phyloP scores from a whole-genome alignment of 768 basidiomycete species.

The Trametes sanguinea region DNA sequence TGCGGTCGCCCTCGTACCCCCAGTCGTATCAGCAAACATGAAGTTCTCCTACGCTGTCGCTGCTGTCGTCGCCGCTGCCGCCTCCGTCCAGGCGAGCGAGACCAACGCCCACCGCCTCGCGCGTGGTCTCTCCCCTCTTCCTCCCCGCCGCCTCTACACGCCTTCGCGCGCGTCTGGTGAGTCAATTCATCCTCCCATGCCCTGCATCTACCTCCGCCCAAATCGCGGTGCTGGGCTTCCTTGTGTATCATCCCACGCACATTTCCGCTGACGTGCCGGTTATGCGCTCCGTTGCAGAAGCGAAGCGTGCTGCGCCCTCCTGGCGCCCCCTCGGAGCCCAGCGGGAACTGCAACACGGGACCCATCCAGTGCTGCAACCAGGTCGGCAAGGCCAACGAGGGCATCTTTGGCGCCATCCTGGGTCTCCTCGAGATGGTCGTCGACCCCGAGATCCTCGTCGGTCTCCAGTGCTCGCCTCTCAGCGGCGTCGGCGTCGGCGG shows the following conservation, averaged over 20 bases:
- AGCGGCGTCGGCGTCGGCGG: slow-evolving; percentile 21
- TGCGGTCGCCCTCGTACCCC: slow-evolving; percentile 9
- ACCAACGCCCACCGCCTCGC: slow-evolving; percentile 22
- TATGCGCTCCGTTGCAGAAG: slow-evolving; percentile 9
- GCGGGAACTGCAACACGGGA: slow-evolving; percentile 34
- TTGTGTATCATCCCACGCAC: not conserved
- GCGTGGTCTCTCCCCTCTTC: slow-evolving; percentile 18
- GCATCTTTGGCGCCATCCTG: slow-evolving; percentile 22
- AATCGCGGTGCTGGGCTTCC: not conserved
- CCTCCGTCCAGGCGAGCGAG: slow-evolving; percentile 17
- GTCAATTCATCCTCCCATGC: not conserved
- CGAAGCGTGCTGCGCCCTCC: slow-evolving; percentile 19
- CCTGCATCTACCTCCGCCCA: not conserved
- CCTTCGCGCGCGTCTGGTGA: slow-evolving; percentile 14
- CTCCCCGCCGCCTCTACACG: slow-evolving; percentile 11
- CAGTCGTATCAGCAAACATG: not conserved
- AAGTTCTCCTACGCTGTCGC: slow-evolving; percentile 21
- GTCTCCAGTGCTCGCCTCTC: slow-evolving; percentile 26
- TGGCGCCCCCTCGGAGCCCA: slow-evolving; percentile 7
- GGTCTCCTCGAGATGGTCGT: slow-evolving; percentile 19
- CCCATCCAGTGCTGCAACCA: slow-evolving; percentile 36
- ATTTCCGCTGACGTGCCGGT: slow-evolving; percentile 1
- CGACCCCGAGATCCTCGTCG: slow-evolving; percentile 24
- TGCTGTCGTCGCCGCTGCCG: slow-evolving; percentile 18
- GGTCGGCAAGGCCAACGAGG: slow-evolving; percentile 23